phyloP scores from a whole-genome alignment of 2,329 filamentous ascomycete genomes.

The Aspergillus terreus region DNA sequence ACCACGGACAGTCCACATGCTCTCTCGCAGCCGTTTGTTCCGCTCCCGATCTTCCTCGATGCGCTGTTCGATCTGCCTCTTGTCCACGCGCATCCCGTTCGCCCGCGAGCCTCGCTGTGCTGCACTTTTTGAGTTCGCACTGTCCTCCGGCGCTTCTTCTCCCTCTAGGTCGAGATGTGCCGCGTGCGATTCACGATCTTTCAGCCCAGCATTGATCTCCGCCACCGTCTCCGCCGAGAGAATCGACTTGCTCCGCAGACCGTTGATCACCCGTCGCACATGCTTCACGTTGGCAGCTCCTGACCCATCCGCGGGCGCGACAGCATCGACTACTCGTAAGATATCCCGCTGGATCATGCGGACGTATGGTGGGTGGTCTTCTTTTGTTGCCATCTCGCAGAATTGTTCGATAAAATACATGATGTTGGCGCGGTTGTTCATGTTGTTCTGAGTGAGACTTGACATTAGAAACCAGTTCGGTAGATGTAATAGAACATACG shows the following conservation, averaged over 20 bases:
- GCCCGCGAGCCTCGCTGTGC: constrained; percentile 26
- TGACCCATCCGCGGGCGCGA: constrained; percentile 79
- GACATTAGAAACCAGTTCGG: not conserved
- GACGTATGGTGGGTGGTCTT: constrained; percentile 75
- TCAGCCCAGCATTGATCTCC: constrained; percentile 80
- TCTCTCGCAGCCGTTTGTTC: constrained; percentile 87
- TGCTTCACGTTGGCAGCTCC: constrained; percentile 94
- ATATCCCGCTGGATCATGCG: constrained; percentile 96
- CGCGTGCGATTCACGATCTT: constrained; percentile 67
- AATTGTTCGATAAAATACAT: constrained; percentile 99
- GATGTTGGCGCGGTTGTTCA: constrained; percentile 97
- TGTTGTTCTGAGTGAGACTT: constrained; percentile 62
- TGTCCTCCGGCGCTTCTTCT: constrained; percentile 27
- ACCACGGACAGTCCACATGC: constrained; percentile 81
- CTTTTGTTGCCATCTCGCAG: constrained; percentile 76
- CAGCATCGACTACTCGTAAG: constrained; percentile 82
- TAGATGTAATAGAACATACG: constrained; percentile 16
- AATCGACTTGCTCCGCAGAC: constrained; percentile 66
- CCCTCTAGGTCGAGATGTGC: constrained; percentile 51
- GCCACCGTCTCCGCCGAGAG: constrained; percentile 69
- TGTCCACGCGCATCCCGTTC: constrained; percentile 61
- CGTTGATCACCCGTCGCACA: constrained; percentile 73
- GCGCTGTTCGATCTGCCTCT: constrained; percentile 86
- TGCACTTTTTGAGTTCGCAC: constrained; percentile 21
- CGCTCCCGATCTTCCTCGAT: constrained; percentile 96